Conservation (phyloP, 495 filamentous ascomycete species). For the Lineolata rhizophorae region DNA sequence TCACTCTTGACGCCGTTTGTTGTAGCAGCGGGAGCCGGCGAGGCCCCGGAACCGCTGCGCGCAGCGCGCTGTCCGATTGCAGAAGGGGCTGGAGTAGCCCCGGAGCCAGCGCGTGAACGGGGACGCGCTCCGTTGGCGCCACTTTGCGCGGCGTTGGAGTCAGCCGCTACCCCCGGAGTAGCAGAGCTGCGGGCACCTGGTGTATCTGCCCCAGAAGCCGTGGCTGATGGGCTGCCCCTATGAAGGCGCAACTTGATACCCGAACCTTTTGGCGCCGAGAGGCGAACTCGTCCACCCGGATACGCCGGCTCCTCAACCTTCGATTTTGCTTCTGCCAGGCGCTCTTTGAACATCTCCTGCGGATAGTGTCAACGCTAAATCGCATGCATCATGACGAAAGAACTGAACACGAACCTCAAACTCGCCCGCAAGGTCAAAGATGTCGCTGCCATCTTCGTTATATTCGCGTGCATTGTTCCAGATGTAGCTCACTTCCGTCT, state of each 20-base stretch:
- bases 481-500: conserved; percentile 51
- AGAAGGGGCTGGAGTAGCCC: too few species aligned
- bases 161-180: too few species aligned
- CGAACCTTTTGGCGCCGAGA: conserved; percentile 17
- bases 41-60: conserved; percentile 8
- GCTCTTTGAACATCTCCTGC: conserved; percentile 39
- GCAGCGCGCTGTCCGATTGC: too few species aligned
- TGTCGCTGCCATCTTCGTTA: conserved; percentile 73
- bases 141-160: too few species aligned
- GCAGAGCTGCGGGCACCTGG: too few species aligned
- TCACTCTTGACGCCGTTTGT: conserved; percentile 12
- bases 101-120: too few species aligned
- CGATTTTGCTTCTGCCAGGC: conserved; percentile 43
- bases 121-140: too few species aligned
- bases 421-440: conserved; percentile 45
- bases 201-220: too few species aligned
- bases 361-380: too few species aligned
- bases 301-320: conserved; percentile 35
- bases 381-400: too few species aligned
- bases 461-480: conserved; percentile 75
- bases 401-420: too few species aligned
- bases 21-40: conserved; percentile 11
- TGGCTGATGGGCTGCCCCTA: too few species aligned
- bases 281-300: conserved; percentile 58
- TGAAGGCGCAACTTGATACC: conserved; percentile 16